These are phyloP conservation scores for Microcyclospora pomicola DNA, from an alignment of 2,329 filamentous ascomycete genomes.

Conservation along the genomic window DNA sequence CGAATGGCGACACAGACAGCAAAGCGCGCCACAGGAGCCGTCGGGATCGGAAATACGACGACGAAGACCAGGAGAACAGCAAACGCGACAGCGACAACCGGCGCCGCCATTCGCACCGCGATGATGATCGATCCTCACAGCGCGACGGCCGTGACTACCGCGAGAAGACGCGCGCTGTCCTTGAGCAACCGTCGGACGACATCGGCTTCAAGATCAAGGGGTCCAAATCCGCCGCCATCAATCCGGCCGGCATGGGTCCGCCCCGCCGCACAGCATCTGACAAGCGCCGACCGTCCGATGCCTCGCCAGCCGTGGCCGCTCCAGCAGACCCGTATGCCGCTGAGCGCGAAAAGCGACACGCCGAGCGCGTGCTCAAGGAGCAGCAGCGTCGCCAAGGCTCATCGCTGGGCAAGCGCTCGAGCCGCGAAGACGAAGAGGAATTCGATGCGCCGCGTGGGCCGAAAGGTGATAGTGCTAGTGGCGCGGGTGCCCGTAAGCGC, in stretches of 20 bases:
- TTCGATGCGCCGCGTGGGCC: slow-evolving; percentile 30
- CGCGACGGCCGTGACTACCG: slow-evolving; percentile 24
- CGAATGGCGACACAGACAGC: slow-evolving; percentile 13
- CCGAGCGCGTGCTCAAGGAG: slow-evolving; percentile 47
- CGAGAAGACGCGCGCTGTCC: slow-evolving; percentile 9
- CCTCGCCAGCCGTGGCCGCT: slow-evolving; percentile 4
- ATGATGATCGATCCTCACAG: slow-evolving; percentile 26
- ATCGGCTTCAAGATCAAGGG: slow-evolving; percentile 37
- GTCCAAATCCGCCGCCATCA: slow-evolving; percentile 19
- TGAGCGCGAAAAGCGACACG: slow-evolving; percentile 17
- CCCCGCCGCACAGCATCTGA: slow-evolving; percentile 7
- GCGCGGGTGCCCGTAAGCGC: slow-evolving; percentile 26
- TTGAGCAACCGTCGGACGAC: slow-evolving; percentile 20
- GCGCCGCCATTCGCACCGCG: slow-evolving; percentile 30
- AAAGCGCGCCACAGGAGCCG: slow-evolving; percentile 23
- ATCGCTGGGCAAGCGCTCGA: slow-evolving; percentile 27
- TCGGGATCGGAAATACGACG: slow-evolving; percentile 20
- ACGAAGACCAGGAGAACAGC: slow-evolving; percentile 12
- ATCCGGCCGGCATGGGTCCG: slow-evolving; percentile 13
- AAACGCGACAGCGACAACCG: slow-evolving; percentile 4
- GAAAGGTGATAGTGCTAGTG: slow-evolving; percentile 37
- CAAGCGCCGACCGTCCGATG: slow-evolving; percentile 5
- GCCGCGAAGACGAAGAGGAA: slow-evolving; percentile 8
- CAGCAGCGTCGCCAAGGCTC: slow-evolving; percentile 45
- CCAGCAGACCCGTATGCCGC: slow-evolving; percentile 20